These are phyloP conservation scores for Mycena rebaudengoi DNA, from an alignment of 768 basidiomycete species.

Conservation along the genomic window DNA sequence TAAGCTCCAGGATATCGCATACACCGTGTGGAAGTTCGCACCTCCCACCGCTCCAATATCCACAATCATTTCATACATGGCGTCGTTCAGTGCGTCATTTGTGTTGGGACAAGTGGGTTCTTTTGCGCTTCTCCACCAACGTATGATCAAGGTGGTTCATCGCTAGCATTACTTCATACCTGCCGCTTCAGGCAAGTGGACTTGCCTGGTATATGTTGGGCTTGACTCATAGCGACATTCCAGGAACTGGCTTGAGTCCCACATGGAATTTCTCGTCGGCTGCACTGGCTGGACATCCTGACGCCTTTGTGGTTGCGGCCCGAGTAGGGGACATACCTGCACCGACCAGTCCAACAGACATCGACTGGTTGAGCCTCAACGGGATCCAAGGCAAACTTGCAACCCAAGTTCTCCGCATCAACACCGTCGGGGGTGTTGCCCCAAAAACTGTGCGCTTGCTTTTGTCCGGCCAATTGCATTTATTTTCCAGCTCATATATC, in stretches of 20 bases:
- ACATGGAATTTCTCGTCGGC: conserved; percentile 65
- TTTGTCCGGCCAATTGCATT: neutral
- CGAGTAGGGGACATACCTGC: conserved; percentile 51
- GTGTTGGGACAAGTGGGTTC: conserved; percentile 14
- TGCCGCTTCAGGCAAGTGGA: conserved; percentile 4
- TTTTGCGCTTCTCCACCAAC: neutral
- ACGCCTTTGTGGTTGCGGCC: conserved; percentile 57
- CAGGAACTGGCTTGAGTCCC: conserved; percentile 52
- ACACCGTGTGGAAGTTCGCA: conserved; percentile 32
- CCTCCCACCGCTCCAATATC: conserved; percentile 19
- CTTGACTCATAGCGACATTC: conserved; percentile 50
- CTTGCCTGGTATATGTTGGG: too few relatives aligned
- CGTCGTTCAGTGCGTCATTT: conserved; percentile 8
- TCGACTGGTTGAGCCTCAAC: conserved; percentile 66
- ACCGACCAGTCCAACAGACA: conserved; percentile 50
- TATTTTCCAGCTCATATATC: neutral
- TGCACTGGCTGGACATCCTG: conserved; percentile 47
- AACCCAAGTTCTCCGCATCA: conserved; percentile 56
- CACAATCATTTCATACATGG: neutral
- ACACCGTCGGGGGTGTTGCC: conserved; percentile 63
- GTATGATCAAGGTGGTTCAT: conserved; percentile 31
- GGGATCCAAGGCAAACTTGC: conserved; percentile 58
- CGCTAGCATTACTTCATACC: conserved; percentile 68
- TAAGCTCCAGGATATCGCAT: conserved; percentile 39
- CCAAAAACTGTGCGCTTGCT: conserved; percentile 47